Conservation (phyloP, 805 yeast genomes). For the Saturnispora sanitii region DNA sequence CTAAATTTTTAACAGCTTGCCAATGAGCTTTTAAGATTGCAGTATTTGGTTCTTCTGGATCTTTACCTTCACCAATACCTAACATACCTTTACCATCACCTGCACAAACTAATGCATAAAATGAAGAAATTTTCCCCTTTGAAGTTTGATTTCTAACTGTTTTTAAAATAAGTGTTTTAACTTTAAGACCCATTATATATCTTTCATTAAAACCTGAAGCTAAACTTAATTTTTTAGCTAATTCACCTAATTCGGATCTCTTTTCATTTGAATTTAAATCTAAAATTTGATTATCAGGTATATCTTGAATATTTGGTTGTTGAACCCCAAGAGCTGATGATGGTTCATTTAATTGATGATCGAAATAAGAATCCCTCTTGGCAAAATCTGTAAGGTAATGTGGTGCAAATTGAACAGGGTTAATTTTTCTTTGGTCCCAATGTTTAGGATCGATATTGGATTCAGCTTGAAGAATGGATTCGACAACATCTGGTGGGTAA, state of each 20-base stretch:
- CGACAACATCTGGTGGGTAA: constrained; percentile 73
- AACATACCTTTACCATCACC: constrained; percentile 92
- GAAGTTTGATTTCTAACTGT: constrained; percentile 86
- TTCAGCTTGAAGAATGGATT: constrained; percentile 77
- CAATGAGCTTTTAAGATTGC: constrained; percentile 83
- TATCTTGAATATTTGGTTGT: constrained; percentile 21
- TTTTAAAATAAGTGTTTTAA: constrained; percentile 62
- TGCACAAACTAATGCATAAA: constrained; percentile 76
- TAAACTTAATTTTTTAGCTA: constrained; percentile 45
- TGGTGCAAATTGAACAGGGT: constrained; percentile 54
- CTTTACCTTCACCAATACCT: constrained; percentile 93
- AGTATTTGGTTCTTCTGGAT: constrained; percentile 60
- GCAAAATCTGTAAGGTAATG: constrained; percentile 62
- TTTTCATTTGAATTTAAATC: constrained; percentile 17
- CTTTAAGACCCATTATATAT: constrained; percentile 50
- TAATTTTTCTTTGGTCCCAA: constrained; percentile 35
- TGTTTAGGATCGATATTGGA: constrained; percentile 58
- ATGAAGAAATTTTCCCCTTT: constrained; percentile 79
- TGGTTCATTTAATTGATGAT: constrained; percentile 31
- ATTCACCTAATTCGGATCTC: constrained; percentile 23
- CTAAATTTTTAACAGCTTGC: constrained; percentile 84
- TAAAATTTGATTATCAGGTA: constrained; percentile 17
- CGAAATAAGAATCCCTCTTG: constrained; percentile 68
- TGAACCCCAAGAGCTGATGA: constrained; percentile 17
- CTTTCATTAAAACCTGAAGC: constrained; percentile 58